Percentiles rank a stretch among this genome's conserved stretches.
Conservation (phyloP, 805 yeast genomes). For the Saccharomycopsis sp. region DNA sequence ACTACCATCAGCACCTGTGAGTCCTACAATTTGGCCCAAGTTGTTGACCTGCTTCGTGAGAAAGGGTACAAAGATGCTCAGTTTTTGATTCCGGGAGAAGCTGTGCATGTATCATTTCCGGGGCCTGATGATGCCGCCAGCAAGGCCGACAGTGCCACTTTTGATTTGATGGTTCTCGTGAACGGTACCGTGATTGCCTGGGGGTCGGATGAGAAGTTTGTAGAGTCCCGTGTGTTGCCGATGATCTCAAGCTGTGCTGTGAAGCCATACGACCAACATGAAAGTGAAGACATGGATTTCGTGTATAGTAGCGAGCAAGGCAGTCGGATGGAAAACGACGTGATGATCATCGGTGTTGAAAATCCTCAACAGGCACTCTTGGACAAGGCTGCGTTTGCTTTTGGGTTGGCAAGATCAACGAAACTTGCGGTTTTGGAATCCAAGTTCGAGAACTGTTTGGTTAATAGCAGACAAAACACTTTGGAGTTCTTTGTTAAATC, state of each 20-base stretch:
- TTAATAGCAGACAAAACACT: constrained; percentile 52
- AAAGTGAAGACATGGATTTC: constrained; percentile 84
- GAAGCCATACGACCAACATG: constrained; percentile 40
- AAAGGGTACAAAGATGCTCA: constrained; percentile 30
- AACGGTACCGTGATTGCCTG: constrained; percentile 81
- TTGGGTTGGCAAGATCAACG: constrained; percentile 81
- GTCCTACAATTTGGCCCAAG: constrained; percentile 47
- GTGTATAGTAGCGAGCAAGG: constrained; percentile 34
- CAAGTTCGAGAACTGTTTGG: constrained; percentile 60
- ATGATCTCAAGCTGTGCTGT: constrained; percentile 40
- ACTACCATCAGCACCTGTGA: constrained; percentile 71
- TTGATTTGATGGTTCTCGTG: constrained; percentile 57
- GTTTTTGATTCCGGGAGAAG: constrained; percentile 57
- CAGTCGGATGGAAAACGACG: constrained; percentile 47
- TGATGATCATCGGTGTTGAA: constrained; percentile 52
- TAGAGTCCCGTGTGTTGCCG: constrained; percentile 42
- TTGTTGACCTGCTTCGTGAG: constrained; percentile 31
- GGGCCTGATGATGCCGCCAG: constrained; percentile 6
- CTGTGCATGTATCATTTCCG: constrained; percentile 38
- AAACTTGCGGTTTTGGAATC: constrained; percentile 73
- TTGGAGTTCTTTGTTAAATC: constrained; percentile 49
- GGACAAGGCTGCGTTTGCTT: constrained; percentile 83
- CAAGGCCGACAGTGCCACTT: background rate
- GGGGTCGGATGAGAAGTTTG: constrained; percentile 57
- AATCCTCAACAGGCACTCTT: constrained; percentile 40